Percentiles rank a stretch among this genome's conserved stretches.
These are phyloP conservation scores for Curvularia verruculosa DNA, from an alignment of 2,329 filamentous ascomycete genomes.

Conservation along the genomic window DNA sequence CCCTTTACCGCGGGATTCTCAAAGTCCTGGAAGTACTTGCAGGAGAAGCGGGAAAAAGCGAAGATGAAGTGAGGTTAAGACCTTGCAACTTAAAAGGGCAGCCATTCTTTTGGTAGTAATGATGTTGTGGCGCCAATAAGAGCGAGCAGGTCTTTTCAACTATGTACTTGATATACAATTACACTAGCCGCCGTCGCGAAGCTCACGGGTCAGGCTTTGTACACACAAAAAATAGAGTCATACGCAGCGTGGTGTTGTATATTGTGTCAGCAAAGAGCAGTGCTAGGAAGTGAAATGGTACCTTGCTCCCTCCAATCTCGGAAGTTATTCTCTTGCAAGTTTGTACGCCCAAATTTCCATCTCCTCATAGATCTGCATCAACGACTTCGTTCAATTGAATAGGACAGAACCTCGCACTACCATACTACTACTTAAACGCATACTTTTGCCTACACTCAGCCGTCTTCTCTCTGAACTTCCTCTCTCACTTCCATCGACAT, in stretches of 20 bases:
- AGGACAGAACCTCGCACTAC: background rate
- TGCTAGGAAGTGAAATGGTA: background rate
- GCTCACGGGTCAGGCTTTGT: slow-evolving; percentile 34
- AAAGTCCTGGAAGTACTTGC: slow-evolving; percentile 75
- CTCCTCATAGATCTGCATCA: background rate
- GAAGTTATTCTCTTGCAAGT: background rate
- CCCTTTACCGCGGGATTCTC: slow-evolving; percentile 76
- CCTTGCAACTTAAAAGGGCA: background rate
- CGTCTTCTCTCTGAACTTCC: background rate
- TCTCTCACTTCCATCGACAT: background rate
- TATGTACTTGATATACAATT: slow-evolving; percentile 11
- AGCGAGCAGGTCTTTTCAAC: slow-evolving; percentile 16
- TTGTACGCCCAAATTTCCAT: background rate
- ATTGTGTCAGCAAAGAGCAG: background rate
- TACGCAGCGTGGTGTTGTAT: background rate
- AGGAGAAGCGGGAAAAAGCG: slow-evolving; percentile 70
- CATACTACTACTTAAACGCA: background rate
- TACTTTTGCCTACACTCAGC: background rate
- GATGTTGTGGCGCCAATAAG: background rate
- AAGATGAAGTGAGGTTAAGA: slow-evolving; percentile 34
- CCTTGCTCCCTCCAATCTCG: background rate
- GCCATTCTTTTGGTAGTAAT: slow-evolving; percentile 7
- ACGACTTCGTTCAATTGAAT: background rate
- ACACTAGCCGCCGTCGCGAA: slow-evolving; percentile 20
- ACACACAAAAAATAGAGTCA: slow-evolving; percentile 9